These are phyloP conservation scores for Phytophthora hybrid DNA, from an alignment of 352 stramenopile species.

Conservation along the genomic window DNA sequence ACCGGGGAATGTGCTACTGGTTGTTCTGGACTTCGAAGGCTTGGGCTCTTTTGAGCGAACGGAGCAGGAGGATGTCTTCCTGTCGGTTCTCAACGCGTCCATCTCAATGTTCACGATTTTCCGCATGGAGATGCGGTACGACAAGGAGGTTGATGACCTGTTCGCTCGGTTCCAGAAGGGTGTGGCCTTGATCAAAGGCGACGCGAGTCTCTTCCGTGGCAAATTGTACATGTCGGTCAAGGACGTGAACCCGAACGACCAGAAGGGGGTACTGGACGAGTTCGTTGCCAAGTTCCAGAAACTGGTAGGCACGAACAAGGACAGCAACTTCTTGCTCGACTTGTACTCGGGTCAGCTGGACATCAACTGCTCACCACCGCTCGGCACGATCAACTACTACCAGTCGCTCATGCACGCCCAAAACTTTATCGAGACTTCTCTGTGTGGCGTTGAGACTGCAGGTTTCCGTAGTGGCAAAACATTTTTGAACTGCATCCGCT, in stretches of 20 bases:
- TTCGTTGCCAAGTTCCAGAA: constrained; percentile 65
- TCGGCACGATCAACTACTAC: constrained; percentile 69
- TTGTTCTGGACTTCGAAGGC: constrained; percentile 85
- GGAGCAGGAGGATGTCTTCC: constrained; percentile 73
- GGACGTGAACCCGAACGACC: constrained; percentile 81
- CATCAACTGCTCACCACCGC: constrained; percentile 78
- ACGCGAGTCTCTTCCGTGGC: constrained; percentile 62
- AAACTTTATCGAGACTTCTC: constrained; percentile 33
- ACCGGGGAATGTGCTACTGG: constrained; percentile 51
- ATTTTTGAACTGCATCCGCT: constrained; percentile 77
- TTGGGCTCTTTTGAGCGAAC: constrained; percentile 71
- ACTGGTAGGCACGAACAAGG: constrained; percentile 59
- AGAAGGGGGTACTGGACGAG: constrained; percentile 57
- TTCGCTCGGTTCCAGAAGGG: constrained; percentile 77
- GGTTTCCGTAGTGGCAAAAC: constrained; percentile 59
- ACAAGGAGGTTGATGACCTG: constrained; percentile 82
- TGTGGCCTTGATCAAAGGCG: constrained; percentile 67
- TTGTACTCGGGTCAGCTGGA: constrained; percentile 70
- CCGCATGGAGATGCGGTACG: constrained; percentile 75
- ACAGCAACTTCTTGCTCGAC: constrained; percentile 68
- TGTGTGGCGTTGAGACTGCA: constrained; percentile 15
- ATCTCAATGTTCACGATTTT: constrained; percentile 76
- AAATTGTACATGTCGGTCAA: constrained; percentile 85
- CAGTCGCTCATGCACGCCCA: constrained; percentile 60
- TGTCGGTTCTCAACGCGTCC: constrained; percentile 71